Evolutionary conservation across 1,139 yeast genomes (phyloP), one percentile per base, ranked within the genome.

Genomic region (Suhomyces wounanorum): DNA sequence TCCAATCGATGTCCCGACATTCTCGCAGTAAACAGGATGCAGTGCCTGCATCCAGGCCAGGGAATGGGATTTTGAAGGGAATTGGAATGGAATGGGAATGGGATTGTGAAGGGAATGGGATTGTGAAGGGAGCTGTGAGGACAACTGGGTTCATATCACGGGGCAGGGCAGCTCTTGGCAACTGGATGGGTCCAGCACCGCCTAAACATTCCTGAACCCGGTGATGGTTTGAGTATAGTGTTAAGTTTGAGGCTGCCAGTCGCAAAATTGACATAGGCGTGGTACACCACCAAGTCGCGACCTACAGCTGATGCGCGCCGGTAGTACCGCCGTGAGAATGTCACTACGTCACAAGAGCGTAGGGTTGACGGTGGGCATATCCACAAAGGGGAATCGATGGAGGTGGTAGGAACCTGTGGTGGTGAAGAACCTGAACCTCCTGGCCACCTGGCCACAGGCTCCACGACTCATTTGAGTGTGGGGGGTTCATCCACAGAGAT

Each of bases 211-310:
- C 33, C 14, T 13, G 33, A 30, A 30, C 8, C 33, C 18, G 14
- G 5, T 14, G 18, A 14, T 33, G 18, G 21, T 40, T 40, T 16
- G 18, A 17, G 21, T 40, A 40, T 40, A 40, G 42, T 40, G 42
- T 40, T 40, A 40, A 21, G 42, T 40, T 40, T 40, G 42, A 25
- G 42, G 42, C 42, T 23, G 31, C n/a, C 21, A 9, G 26, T 3
- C 35, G 14, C 35, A 31, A 31, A 13, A 31, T 31, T 31, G 14
- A n/a, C 35, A n/a, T 26, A 26, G 30, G 30, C 30, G 30, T 26
- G 30, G 30, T 26, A 6, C 23, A 21, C 23, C 23, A 21, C 23
- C 6, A 31, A 31, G 35, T 16, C 16, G 35, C 35, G 35, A 5
- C 11, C 14, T n/a, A 10, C 33, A 11, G 33, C n/a, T 11, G 33